Evolutionary conservation across 2,329 filamentous ascomycete species (phyloP).

Genomic region (Pyrenophora graminea): DNA sequence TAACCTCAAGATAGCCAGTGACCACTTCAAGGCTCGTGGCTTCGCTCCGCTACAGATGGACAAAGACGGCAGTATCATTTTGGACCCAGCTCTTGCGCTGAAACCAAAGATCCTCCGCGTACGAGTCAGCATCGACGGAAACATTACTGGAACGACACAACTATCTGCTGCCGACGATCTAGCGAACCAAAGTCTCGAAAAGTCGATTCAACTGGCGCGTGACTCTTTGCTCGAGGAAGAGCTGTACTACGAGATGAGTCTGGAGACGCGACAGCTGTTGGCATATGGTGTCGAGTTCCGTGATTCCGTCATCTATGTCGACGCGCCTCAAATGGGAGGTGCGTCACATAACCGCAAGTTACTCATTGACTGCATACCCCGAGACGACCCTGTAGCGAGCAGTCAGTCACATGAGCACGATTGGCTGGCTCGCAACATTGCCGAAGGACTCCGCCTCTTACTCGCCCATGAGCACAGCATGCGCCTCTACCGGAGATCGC

Average conservation of each 20-base stretch:
- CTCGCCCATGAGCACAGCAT: slow-evolving; percentile 79
- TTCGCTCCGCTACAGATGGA: slow-evolving; percentile 77
- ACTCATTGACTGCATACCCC: slow-evolving; percentile 68
- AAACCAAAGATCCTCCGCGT: slow-evolving; percentile 68
- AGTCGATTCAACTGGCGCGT: slow-evolving; percentile 72
- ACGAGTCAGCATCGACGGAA: slow-evolving; percentile 62
- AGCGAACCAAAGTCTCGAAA: slow-evolving; percentile 64
- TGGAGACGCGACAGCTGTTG: slow-evolving; percentile 75
- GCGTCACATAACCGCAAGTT: slow-evolving; percentile 60
- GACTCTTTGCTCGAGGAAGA: slow-evolving; percentile 84
- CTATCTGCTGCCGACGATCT: slow-evolving; percentile 33
- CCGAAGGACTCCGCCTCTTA: slow-evolving; percentile 72
- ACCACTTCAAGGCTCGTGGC: slow-evolving; percentile 69
- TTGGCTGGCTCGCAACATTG: slow-evolving; percentile 66
- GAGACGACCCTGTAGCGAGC: slow-evolving; percentile 53
- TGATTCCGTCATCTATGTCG: slow-evolving; percentile 49
- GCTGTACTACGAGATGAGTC: slow-evolving; percentile 84
- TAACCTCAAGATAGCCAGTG: slow-evolving; percentile 50
- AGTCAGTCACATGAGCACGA: slow-evolving; percentile 36
- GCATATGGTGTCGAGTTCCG: slow-evolving; percentile 71
- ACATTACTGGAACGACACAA: slow-evolving; percentile 61
- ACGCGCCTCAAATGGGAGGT: slow-evolving; percentile 22
- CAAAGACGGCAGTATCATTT: slow-evolving; percentile 72
- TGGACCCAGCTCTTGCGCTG: slow-evolving; percentile 68
- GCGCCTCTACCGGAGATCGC: slow-evolving; percentile 70